Conservation (phyloP, 768 basidiomycete genomes). For the Leccinum arenicola region DNA sequence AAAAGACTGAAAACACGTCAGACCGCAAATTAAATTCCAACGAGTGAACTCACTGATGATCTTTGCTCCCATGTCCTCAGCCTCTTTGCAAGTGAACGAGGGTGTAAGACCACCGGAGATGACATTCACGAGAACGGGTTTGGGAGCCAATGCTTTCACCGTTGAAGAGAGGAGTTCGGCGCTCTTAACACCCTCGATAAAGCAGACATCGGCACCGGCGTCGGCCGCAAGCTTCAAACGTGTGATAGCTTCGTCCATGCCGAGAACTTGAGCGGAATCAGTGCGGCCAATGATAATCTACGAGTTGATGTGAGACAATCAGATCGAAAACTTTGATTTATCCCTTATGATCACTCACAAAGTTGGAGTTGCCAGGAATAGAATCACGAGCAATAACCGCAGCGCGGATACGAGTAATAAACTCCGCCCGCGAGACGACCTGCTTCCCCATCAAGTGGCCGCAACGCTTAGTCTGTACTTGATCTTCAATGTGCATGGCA, state of each 20-base stretch:
- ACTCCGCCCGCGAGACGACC: constrained; percentile 77
- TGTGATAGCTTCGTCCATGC: constrained; percentile 71
- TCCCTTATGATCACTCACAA: constrained; percentile 39
- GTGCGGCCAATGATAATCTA: constrained; percentile 75
- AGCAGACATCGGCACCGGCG: constrained; percentile 76
- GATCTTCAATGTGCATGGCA: constrained; percentile 77
- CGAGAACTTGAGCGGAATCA: constrained; percentile 74
- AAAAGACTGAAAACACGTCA: constrained; percentile 52
- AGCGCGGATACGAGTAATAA: constrained; percentile 69
- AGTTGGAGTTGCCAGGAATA: constrained; percentile 72
- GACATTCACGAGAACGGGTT: constrained; percentile 77
- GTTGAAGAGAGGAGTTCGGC: constrained; percentile 62
- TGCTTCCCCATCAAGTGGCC: constrained; percentile 81
- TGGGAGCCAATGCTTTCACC: constrained; percentile 65
- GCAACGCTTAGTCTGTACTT: constrained; percentile 78
- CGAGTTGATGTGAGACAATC: background rate
- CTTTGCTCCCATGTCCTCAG: constrained; percentile 68
- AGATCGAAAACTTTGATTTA: background rate
- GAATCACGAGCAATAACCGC: constrained; percentile 75
- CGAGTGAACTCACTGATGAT: constrained; percentile 61
- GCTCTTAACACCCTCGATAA: constrained; percentile 76
- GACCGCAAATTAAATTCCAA: background rate
- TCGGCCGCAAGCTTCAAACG: constrained; percentile 70
- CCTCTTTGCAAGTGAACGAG: constrained; percentile 66
- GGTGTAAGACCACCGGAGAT: constrained; percentile 78